phyloP scores from a whole-genome alignment of 2,329 filamentous ascomycete genomes.

The Fusarium sp. region DNA sequence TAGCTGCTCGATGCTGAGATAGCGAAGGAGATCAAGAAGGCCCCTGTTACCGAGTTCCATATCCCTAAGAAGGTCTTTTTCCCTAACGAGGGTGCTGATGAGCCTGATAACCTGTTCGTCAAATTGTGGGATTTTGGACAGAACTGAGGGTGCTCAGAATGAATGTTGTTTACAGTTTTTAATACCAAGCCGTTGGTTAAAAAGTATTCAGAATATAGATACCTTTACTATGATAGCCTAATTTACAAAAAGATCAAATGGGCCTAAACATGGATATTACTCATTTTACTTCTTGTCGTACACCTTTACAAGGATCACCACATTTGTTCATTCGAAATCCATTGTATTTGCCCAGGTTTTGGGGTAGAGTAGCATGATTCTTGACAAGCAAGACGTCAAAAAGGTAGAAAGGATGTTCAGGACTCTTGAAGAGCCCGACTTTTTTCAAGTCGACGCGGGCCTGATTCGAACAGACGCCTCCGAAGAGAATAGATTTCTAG shows the following conservation, averaged over 20 bases:
- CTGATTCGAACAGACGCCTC: conserved; percentile 52
- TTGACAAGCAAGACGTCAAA: neutral
- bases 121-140: conserved; percentile 70
- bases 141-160: conserved; percentile 17
- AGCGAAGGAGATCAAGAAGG: conserved; percentile 83
- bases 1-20: conserved; percentile 88
- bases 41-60: conserved; percentile 90
- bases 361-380: neutral
- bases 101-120: conserved; percentile 66
- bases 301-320: neutral
- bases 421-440: neutral
- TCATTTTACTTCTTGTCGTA: neutral
- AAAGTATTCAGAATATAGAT: neutral
- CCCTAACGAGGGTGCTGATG: conserved; percentile 60
- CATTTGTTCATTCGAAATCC: neutral
- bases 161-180: neutral
- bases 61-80: conserved; percentile 87
- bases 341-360: neutral
- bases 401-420: neutral
- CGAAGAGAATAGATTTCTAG: conserved; percentile 50
- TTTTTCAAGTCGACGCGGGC: conserved; percentile 42
- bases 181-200: conserved; percentile 8
- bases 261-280: neutral
- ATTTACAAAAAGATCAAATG: neutral
- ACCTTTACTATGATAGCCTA: neutral